phyloP scores from a whole-genome alignment of 441 rosid species.

The Syzygium malaccense region DNA sequence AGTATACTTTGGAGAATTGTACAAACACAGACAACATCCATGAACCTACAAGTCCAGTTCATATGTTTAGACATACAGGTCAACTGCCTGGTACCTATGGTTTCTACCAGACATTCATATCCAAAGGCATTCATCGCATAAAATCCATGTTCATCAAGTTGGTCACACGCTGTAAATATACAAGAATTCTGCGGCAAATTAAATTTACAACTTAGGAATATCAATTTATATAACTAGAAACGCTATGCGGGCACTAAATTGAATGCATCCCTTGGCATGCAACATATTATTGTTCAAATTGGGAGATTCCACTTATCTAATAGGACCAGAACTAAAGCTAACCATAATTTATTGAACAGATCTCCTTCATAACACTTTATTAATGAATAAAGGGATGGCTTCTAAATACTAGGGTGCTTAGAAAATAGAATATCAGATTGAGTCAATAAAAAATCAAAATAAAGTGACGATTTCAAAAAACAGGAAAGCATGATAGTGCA shows the following conservation, averaged over 20 bases:
- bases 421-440: not conserved
- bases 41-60: not conserved
- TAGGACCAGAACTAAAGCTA: not conserved
- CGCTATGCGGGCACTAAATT: not conserved
- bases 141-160: not conserved
- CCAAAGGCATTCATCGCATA: not conserved
- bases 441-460: not conserved
- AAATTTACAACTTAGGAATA: not conserved
- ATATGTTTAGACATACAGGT: not conserved
- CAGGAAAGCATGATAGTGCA: not conserved
- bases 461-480: not conserved
- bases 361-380: not conserved
- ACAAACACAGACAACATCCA: not conserved
- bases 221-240: not conserved
- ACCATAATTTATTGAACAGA: not conserved
- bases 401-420: not conserved
- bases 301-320: not conserved
- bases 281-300: not conserved
- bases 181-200: not conserved
- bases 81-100: not conserved
- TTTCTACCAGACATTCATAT: not conserved
- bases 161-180: not conserved
- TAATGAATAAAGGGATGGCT: not conserved
- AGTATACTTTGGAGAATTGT: not conserved
- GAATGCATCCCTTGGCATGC: not conserved